Evolutionary conservation across 345 rosid species (phyloP).

Genomic region (Eucalyptus camaldulensis): DNA sequence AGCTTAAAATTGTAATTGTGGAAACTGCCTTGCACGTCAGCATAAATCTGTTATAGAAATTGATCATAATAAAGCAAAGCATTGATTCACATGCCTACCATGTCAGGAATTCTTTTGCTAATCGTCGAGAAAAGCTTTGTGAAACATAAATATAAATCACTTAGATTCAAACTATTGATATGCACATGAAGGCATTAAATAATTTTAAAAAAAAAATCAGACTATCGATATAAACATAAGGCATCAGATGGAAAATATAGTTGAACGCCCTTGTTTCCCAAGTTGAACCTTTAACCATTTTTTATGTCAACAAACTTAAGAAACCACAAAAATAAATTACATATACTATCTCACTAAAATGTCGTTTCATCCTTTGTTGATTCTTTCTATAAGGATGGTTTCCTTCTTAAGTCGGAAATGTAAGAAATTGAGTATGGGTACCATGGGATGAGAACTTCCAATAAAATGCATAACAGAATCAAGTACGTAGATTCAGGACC

Average conservation of each 20-base stretch:
- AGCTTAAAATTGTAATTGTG: neutral
- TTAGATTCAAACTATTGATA: neutral
- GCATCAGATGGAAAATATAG: neutral
- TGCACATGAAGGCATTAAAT: neutral
- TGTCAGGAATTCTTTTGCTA: conserved; percentile 72
- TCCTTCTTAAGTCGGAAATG: neutral
- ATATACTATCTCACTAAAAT: neutral
- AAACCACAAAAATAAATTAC: neutral
- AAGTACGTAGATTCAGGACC: neutral
- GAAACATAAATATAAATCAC: neutral
- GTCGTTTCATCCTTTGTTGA: neutral
- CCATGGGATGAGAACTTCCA: neutral
- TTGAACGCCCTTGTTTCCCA: neutral
- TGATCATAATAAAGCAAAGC: neutral
- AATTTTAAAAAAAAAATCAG: neutral
- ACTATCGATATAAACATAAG: neutral
- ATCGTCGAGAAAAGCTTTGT: conserved; percentile 78
- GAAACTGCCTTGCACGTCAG: neutral
- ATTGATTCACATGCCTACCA: conserved; percentile 58
- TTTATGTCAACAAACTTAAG: neutral
- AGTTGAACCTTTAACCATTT: neutral
- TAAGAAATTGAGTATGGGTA: neutral
- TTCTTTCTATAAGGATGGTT: neutral
- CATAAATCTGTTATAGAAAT: neutral
- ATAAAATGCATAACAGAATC: neutral